A percentile compares a stretch with the other conserved stretches of the same genome.
Evolutionary conservation across 768 basidiomycete species (phyloP).

Genomic region (Agrocybe chaxingu): DNA sequence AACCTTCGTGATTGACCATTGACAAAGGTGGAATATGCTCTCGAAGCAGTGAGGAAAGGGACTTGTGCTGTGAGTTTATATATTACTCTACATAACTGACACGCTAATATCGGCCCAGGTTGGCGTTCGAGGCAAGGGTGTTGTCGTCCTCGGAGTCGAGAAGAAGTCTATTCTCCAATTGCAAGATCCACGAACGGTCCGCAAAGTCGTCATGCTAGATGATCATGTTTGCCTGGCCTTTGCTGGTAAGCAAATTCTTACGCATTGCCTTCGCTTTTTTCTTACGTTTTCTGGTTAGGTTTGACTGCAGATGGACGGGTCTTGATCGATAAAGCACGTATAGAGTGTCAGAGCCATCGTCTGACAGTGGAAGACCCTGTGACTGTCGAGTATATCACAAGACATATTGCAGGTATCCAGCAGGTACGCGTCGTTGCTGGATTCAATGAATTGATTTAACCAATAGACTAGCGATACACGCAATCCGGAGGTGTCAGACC

Average conservation of each 20-base stretch:
- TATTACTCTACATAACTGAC: not conserved
- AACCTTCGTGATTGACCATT: constrained; percentile 13
- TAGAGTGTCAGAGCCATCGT: constrained; percentile 97
- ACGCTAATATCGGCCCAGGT: constrained; percentile 50
- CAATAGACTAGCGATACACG: constrained; percentile 73
- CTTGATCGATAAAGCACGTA: constrained; percentile 94
- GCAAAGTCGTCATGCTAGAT: constrained; percentile 98
- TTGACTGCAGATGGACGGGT: constrained; percentile 97
- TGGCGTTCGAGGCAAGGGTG: constrained; percentile 91
- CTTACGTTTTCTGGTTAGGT: constrained; percentile 46
- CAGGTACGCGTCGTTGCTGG: constrained; percentile 55
- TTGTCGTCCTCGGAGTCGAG: constrained; percentile 96
- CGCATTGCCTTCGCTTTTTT: not conserved
- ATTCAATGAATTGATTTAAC: not conserved
- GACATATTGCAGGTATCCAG: constrained; percentile 98
- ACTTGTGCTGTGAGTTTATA: constrained; percentile 80
- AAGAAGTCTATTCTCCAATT: constrained; percentile 98
- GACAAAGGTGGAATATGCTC: constrained; percentile 91
- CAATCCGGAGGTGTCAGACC: constrained; percentile 98
- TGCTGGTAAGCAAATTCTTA: constrained; percentile 62
- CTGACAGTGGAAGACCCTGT: constrained; percentile 98
- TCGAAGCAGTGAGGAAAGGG: constrained; percentile 96
- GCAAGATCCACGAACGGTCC: constrained; percentile 95
- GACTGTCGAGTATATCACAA: constrained; percentile 96
- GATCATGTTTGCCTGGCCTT: constrained; percentile 97